Evolutionary conservation across 2,329 filamentous ascomycete genomes (phyloP).

Genomic region (Verticillium albo-atrum): DNA sequence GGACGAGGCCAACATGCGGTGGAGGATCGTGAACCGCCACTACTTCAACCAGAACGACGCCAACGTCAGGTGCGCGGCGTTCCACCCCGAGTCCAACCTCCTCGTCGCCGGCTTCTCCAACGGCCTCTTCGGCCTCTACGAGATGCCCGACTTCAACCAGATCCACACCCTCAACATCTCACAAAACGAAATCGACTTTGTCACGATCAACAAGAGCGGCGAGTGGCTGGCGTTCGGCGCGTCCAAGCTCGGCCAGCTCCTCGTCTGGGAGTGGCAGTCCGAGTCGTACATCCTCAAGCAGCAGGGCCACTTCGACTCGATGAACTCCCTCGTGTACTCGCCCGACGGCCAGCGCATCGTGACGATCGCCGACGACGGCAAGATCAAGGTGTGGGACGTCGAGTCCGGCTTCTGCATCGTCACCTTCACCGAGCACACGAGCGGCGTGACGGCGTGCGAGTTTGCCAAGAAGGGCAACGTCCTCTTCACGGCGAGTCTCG

Average conservation of each 20-base stretch:
- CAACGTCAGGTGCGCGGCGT: constrained; percentile 84
- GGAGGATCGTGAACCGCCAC: constrained; percentile 86
- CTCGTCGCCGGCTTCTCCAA: constrained; percentile 96
- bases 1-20: constrained; percentile 63
- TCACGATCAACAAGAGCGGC: constrained; percentile 88
- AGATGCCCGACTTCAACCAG: constrained; percentile 91
- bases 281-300: constrained; percentile 99
- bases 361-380: constrained; percentile 92
- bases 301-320: constrained; percentile 92
- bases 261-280: constrained; percentile 99
- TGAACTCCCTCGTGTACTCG: constrained; percentile 90
- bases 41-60: constrained; percentile 93
- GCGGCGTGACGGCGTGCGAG: constrained; percentile 88
- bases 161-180: constrained; percentile 93
- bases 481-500: constrained; percentile 89
- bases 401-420: constrained; percentile 96
- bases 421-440: constrained; percentile 95
- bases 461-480: constrained; percentile 96
- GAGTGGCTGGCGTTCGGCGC: constrained; percentile 98
- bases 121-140: constrained; percentile 89
- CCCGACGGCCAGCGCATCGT: constrained; percentile 91
- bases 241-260: constrained; percentile 88
- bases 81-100: constrained; percentile 81
- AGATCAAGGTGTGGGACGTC: constrained; percentile 98
- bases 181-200: constrained; percentile 92